Base-by-base conservation (phyloP, 768 basidiomycete genomes). In the Phylloporus arenicola region DNA sequence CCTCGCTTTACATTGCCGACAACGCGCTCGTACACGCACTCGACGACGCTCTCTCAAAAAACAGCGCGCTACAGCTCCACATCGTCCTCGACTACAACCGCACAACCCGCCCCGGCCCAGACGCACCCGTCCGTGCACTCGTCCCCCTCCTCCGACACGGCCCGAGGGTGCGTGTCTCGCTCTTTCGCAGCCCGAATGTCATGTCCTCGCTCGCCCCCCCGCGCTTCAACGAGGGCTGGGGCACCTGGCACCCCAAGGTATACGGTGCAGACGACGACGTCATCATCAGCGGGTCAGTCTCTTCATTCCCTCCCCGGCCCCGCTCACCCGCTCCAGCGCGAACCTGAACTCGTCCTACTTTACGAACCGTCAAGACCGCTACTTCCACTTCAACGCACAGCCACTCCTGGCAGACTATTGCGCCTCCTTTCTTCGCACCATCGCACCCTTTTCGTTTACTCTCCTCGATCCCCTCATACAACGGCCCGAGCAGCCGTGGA, bases 221-320 rank as follows among this genome's bases (percentile, higher is more conserved):
- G 20, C 77, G 96, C 47, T 96, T 92, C 70, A 95, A 99, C 59
- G 96, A 99, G 70, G 96, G 94, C 2, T 98, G 93, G 89, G 95
- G 94, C 0, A 92, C 94, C 2, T 97, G 94, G 94, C 96, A 98
- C 65, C 86, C 91, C 4, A 99, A 99, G 69, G 79, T 93, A 49
- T 99, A 99, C 62, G 92, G 92, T 17, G 85, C 80, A 0, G 96
- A 99, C 64, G 85, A 97, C 62, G 83, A 94, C 47, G 78, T 99
- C 38, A 82, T 99, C 66, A 82, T 99, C 53, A 91, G 83, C 59
- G 96, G 96, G 95, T 95, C 56, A 69, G 82, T 67, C 50, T 44
- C 7, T 0, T 16, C 27, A 1, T 1, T 45, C 13, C 31, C 10
- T n/a, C 12, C 6, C 27, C n/a, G 20, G 47, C 42, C 30, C 3